These are phyloP conservation scores for Wickerhamiella sorbophila DNA, from an alignment of 805 yeast species.

Conservation along the genomic window DNA sequence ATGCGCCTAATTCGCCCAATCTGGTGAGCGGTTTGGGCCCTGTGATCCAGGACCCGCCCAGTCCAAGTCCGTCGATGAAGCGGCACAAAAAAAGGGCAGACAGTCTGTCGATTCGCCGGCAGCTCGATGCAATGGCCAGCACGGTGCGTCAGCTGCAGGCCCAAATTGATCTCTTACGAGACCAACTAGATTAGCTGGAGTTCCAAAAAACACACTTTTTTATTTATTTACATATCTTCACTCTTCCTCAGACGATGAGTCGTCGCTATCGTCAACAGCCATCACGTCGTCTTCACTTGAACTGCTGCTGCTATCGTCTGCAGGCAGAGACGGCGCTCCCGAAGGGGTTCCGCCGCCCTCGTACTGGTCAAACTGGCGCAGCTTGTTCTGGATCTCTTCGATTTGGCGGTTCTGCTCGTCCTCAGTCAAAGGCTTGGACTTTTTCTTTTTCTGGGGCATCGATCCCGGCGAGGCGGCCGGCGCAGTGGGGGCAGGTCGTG, in stretches of 20 bases:
- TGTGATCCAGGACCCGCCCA: conserved; percentile 13
- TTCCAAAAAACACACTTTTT: not conserved
- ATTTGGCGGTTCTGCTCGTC: conserved; percentile 55
- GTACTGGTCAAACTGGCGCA: conserved; percentile 48
- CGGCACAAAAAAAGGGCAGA: not conserved
- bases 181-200: conserved; percentile 4
- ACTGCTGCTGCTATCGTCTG: conserved; percentile 16
- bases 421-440: conserved; percentile 45
- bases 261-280: conserved; percentile 19
- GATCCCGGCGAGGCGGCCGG: conserved; percentile 2
- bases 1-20: conserved; percentile 7
- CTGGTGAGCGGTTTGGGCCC: conserved; percentile 15
- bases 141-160: conserved; percentile 9
- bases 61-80: conserved; percentile 10
- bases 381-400: conserved; percentile 55
- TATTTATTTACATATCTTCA: conserved; percentile 7
- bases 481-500: conserved; percentile 7
- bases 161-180: conserved; percentile 8
- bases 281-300: conserved; percentile 17
- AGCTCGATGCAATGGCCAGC: not conserved
- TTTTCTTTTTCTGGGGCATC: conserved; percentile 26
- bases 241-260: conserved; percentile 26
- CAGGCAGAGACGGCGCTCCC: conserved; percentile 3
- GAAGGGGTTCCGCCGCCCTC: conserved; percentile 10
- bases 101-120: not conserved